Evolutionary conservation across 116 monocot genomes (phyloP).

Genomic region (Dioscorea cayenensis): DNA sequence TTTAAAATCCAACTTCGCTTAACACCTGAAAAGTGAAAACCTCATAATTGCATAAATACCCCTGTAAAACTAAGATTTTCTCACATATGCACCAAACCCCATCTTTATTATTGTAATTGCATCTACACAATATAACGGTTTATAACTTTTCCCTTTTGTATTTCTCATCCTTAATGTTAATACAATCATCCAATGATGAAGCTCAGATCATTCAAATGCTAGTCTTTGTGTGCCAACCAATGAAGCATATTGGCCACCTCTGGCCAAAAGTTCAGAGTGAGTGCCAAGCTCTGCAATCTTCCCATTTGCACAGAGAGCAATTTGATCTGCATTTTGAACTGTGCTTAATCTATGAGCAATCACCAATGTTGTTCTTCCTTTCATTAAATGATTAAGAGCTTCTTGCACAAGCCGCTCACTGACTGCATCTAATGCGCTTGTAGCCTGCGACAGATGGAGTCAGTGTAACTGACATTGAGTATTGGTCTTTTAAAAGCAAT

Average conservation of each 20-base stretch:
- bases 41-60: too few species aligned
- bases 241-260: slow-evolving; percentile 65
- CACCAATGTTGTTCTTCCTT: slow-evolving; percentile 81
- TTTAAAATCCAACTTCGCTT: too few species aligned
- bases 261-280: slow-evolving; percentile 64
- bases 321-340: slow-evolving; percentile 90
- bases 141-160: too few species aligned
- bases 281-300: slow-evolving; percentile 72
- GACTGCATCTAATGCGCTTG: slow-evolving; percentile 87
- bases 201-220: slow-evolving; percentile 64
- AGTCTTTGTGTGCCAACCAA: slow-evolving; percentile 82
- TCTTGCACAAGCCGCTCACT: slow-evolving; percentile 94
- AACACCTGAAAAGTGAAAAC: too few species aligned
- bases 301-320: slow-evolving; percentile 79
- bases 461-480: background rate
- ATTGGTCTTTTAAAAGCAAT: background rate
- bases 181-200: too few species aligned
- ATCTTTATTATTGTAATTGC: too few species aligned
- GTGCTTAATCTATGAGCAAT: slow-evolving; percentile 96
- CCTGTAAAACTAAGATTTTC: too few species aligned
- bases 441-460: slow-evolving; percentile 46
- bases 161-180: too few species aligned
- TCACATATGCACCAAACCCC: too few species aligned
- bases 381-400: slow-evolving; percentile 87
- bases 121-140: too few species aligned